These are phyloP conservation scores for Misopates orontium DNA, from an alignment of 257 asterid species.

Conservation along the genomic window DNA sequence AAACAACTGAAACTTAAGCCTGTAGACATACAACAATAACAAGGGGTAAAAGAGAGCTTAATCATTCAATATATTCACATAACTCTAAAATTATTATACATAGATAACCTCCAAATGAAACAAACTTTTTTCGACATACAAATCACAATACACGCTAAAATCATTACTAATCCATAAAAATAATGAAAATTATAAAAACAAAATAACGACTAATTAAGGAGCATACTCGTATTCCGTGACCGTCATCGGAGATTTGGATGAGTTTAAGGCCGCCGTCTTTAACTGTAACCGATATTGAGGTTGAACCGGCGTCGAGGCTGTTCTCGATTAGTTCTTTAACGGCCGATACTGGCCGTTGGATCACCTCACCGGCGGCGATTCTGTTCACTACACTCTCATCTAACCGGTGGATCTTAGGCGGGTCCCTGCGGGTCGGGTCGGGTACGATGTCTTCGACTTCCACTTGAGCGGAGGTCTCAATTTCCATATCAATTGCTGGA, in stretches of 20 bases:
- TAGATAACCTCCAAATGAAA: too few relatives aligned
- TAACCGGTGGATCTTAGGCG: slow-evolving; percentile 73
- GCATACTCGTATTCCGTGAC: slow-evolving; percentile 86
- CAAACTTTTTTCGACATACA: not conserved
- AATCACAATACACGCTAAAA: slow-evolving; percentile 3
- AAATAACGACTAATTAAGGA: not conserved
- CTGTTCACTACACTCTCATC: slow-evolving; percentile 88
- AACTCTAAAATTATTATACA: too few relatives aligned
- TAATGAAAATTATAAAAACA: not conserved
- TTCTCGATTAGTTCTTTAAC: slow-evolving; percentile 94
- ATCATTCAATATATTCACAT: too few relatives aligned
- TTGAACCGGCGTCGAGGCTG: slow-evolving; percentile 83
- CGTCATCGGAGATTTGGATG: slow-evolving; percentile 93
- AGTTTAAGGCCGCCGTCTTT: slow-evolving; percentile 96
- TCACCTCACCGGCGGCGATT: slow-evolving; percentile 97
- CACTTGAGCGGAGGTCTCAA: slow-evolving; percentile 32
- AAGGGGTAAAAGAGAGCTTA: too few relatives aligned
- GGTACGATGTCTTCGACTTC: slow-evolving; percentile 36
- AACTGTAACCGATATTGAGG: slow-evolving; percentile 69
- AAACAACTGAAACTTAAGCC: too few relatives aligned
- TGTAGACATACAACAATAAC: too few relatives aligned
- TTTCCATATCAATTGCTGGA: slow-evolving; percentile 32
- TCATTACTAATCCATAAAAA: not conserved
- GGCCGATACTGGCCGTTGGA: slow-evolving; percentile 95
- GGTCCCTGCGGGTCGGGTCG: slow-evolving; percentile 43